Evolutionary conservation across 2,329 filamentous ascomycete genomes (phyloP).

Genomic region (Monilinia laxa): DNA sequence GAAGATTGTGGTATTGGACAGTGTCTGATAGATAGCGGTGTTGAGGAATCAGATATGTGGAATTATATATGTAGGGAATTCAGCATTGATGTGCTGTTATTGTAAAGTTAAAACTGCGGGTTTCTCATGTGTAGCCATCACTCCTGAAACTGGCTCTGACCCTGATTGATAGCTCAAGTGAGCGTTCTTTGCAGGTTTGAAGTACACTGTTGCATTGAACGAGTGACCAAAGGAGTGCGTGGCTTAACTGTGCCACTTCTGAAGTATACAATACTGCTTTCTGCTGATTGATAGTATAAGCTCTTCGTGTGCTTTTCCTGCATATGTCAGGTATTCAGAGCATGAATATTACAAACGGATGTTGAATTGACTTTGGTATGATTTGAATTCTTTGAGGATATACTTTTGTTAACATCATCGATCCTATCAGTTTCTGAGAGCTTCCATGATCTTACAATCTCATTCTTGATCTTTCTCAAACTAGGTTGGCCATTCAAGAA

Average conservation of each 20-base stretch:
- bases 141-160: not conserved
- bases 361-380: too few species aligned
- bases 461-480: not conserved
- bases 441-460: not conserved
- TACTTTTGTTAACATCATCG: not conserved
- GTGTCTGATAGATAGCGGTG: not conserved
- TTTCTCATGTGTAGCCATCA: not conserved
- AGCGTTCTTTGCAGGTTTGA: not conserved
- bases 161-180: slow-evolving; percentile 4
- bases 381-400: not conserved
- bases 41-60: not conserved
- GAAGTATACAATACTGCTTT: not conserved
- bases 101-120: slow-evolving; percentile 9
- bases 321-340: not conserved
- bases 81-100: not conserved
- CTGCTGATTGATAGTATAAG: not conserved
- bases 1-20: not conserved
- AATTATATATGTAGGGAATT: not conserved
- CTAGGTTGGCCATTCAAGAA: not conserved
- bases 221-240: not conserved
- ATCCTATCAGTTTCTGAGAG: not conserved
- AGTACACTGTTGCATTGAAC: not conserved
- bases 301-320: not conserved
- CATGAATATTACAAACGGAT: not conserved
- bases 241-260: slow-evolving; percentile 7